Conservation (phyloP, 108 stramenopile genomes). For the Parmales sp. region DNA sequence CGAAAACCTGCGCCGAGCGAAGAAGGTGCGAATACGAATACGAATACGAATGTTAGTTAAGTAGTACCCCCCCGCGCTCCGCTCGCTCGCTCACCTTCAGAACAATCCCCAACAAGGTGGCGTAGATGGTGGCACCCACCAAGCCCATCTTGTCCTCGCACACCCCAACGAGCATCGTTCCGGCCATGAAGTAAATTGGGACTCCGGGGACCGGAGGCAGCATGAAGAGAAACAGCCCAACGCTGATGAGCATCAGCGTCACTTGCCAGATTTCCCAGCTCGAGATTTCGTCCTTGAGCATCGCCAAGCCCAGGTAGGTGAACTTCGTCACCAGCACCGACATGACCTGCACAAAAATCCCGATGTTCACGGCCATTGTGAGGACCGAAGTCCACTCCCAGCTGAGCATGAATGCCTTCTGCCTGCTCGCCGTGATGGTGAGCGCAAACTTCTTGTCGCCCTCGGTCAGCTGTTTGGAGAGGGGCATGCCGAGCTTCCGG, state of each 20-base stretch:
- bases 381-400: constrained; percentile 6
- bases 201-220: constrained; percentile 56
- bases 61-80: background rate
- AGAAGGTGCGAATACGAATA: too few species aligned
- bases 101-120: constrained; percentile 37
- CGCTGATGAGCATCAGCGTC: constrained; percentile 30
- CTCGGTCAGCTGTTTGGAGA: background rate
- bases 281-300: background rate
- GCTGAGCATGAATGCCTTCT: background rate
- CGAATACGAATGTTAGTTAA: background rate
- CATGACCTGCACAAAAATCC: constrained; percentile 11
- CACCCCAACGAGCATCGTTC: constrained; percentile 1
- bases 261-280: constrained; percentile 16
- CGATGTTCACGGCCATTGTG: background rate
- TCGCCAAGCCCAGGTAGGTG: constrained; percentile 6
- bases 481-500: constrained; percentile 9
- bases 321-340: background rate
- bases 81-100: constrained; percentile 26
- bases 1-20: constrained; percentile 35
- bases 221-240: constrained; percentile 45
- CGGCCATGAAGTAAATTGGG: constrained; percentile 43
- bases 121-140: background rate
- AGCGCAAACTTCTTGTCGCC: background rate
- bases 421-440: background rate
- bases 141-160: constrained; percentile 7